phyloP scores from a whole-genome alignment of 1,284 basidiomycete species.

The Amylostereum chailletii region DNA sequence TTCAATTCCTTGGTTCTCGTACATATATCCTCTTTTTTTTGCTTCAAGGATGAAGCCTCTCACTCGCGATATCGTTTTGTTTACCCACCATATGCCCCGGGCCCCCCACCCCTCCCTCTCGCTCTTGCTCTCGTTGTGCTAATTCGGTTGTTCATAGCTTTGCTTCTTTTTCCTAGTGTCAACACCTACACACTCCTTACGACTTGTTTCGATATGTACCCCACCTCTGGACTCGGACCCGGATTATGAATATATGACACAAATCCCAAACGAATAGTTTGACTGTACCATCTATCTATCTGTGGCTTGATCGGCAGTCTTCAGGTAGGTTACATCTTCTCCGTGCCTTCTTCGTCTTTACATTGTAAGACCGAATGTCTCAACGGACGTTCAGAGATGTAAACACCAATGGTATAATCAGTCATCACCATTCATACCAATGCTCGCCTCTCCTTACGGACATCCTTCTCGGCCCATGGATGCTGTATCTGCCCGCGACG shows the following conservation, averaged over 20 bases:
- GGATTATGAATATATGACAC: background rate
- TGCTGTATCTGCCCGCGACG: too few relatives aligned
- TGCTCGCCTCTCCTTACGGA: too few relatives aligned
- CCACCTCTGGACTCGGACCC: too few relatives aligned
- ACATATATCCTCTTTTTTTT: background rate
- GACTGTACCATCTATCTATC: too few relatives aligned
- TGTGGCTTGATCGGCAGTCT: too few relatives aligned
- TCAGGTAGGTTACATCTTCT: too few relatives aligned
- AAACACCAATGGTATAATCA: too few relatives aligned
- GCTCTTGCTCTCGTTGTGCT: background rate
- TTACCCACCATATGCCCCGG: constrained; percentile 1
- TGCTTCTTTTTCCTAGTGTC: background rate
- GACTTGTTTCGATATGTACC: constrained; percentile 5
- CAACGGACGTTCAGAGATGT: too few relatives aligned
- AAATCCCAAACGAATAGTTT: background rate
- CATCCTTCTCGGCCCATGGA: too few relatives aligned
- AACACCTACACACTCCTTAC: background rate
- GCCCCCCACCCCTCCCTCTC: background rate
- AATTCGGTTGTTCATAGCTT: constrained; percentile 2
- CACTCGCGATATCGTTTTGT: background rate
- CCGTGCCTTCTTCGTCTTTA: too few relatives aligned
- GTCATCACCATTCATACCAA: too few relatives aligned
- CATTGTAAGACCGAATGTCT: too few relatives aligned
- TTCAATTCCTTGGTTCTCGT: background rate
- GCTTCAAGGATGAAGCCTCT: background rate